phyloP scores from a whole-genome alignment of 2,329 filamentous ascomycete genomes.

The Ascochyta fabae region DNA sequence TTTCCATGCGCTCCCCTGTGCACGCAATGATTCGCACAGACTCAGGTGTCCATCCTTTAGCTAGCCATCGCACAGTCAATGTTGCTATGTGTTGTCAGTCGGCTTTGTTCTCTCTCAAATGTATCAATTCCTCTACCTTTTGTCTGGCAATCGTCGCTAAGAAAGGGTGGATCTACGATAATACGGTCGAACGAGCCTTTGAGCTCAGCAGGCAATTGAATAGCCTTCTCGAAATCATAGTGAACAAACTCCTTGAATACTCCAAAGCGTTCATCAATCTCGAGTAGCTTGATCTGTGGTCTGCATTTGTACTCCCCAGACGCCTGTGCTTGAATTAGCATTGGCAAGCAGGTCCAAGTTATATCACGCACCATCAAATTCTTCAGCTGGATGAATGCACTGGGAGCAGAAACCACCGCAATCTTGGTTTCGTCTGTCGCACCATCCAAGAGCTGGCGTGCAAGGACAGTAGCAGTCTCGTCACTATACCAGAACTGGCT shows the following conservation, averaged over 20 bases:
- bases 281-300: conserved; percentile 71
- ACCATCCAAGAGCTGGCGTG: conserved; percentile 69
- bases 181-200: conserved; percentile 72
- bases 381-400: conserved; percentile 77
- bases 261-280: conserved; percentile 75
- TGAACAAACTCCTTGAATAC: conserved; percentile 76
- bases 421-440: conserved; percentile 65
- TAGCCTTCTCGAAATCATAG: conserved; percentile 75
- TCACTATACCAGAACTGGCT: conserved; percentile 86
- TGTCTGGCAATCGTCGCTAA: conserved; percentile 81
- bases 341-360: background rate
- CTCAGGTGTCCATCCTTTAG: conserved; percentile 56
- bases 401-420: conserved; percentile 75
- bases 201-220: conserved; percentile 67
- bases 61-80: conserved; percentile 76
- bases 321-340: conserved; percentile 25
- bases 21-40: conserved; percentile 65
- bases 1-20: conserved; percentile 79
- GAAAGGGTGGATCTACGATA: conserved; percentile 79
- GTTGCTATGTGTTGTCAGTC: conserved; percentile 61
- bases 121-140: conserved; percentile 60
- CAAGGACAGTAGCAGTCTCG: conserved; percentile 69
- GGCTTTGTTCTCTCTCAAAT: background rate
- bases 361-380: conserved; percentile 66
- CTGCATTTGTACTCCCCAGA: conserved; percentile 39